These are phyloP conservation scores for Arthromyces matolae DNA, from an alignment of 768 basidiomycete species.

Conservation along the genomic window DNA sequence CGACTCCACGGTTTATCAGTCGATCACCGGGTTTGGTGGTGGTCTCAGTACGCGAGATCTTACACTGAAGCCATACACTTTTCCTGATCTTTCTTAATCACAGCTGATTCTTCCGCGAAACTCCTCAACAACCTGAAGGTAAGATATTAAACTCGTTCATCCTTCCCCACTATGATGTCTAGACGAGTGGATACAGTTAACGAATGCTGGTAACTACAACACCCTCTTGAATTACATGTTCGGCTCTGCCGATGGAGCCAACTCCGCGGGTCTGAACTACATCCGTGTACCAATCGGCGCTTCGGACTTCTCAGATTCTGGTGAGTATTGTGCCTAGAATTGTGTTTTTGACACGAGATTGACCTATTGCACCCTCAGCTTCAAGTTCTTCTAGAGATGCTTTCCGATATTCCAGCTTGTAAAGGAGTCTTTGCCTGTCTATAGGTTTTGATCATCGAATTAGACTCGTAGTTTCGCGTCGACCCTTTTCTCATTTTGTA, in stretches of 20 bases:
- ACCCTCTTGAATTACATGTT: conserved; percentile 57
- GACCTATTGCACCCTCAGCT: too few species aligned
- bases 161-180: background rate
- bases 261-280: conserved; percentile 65
- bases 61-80: background rate
- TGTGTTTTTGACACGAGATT: too few species aligned
- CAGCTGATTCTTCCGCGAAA: conserved; percentile 71
- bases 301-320: conserved; percentile 61
- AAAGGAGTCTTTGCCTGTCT: too few species aligned
- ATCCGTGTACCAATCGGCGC: conserved; percentile 70
- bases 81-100: background rate
- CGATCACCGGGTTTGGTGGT: conserved; percentile 65
- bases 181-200: conserved; percentile 28
- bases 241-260: conserved; percentile 53
- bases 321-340: conserved; percentile 34
- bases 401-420: too few species aligned
- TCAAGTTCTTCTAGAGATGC: too few species aligned
- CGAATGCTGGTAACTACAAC: conserved; percentile 56
- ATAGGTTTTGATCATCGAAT: too few species aligned
- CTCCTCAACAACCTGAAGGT: conserved; percentile 66
- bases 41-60: conserved; percentile 47
- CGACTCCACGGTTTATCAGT: conserved; percentile 54
- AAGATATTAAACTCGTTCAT: background rate
- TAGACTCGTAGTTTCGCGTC: too few species aligned
- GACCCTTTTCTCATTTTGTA: too few species aligned